Percentiles rank a stretch among this genome's conserved stretches.
Evolutionary conservation across 2,329 filamentous ascomycete genomes (phyloP).

Genomic region (Karstenula rhodostoma): DNA sequence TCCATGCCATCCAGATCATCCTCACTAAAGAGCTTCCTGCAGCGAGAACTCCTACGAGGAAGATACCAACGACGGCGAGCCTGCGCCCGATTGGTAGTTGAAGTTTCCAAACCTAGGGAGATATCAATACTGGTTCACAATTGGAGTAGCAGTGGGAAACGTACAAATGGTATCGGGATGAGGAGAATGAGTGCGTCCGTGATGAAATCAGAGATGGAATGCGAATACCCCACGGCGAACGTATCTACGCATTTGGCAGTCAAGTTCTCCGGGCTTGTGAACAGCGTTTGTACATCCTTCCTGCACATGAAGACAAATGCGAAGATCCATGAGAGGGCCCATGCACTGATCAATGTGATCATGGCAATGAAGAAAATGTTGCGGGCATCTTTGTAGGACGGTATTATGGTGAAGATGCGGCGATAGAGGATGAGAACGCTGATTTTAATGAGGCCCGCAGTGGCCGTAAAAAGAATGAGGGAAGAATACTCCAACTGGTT

Average conservation of each 20-base stretch:
- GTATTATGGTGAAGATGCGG: slow-evolving; percentile 18
- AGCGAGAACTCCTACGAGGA: slow-evolving; percentile 18
- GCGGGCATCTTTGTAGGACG: slow-evolving; percentile 13
- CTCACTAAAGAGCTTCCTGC: slow-evolving; percentile 17
- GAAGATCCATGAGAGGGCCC: slow-evolving; percentile 16
- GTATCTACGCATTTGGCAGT: slow-evolving; percentile 14
- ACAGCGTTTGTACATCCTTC: slow-evolving; percentile 4
- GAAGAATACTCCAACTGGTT: slow-evolving; percentile 19
- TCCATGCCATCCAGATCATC: slow-evolving; percentile 20
- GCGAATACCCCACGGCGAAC: slow-evolving; percentile 14
- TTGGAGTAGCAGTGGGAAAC: neutral
- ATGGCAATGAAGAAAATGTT: slow-evolving; percentile 16
- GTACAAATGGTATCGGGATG: slow-evolving; percentile 22
- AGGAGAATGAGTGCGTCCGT: slow-evolving; percentile 18
- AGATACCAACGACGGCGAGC: slow-evolving; percentile 17
- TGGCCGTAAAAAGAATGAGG: slow-evolving; percentile 13
- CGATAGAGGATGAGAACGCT: slow-evolving; percentile 21
- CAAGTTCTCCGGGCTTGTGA: slow-evolving; percentile 1
- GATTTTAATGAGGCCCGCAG: slow-evolving; percentile 19
- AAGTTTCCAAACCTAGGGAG: slow-evolving; percentile 18
- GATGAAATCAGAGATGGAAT: slow-evolving; percentile 20
- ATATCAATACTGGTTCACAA: neutral
- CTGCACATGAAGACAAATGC: slow-evolving; percentile 23
- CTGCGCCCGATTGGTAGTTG: slow-evolving; percentile 10
- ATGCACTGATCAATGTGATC: slow-evolving; percentile 16